phyloP scores from a whole-genome alignment of 345 rosid genomes.

The Excoecaria cochinchinensis region DNA sequence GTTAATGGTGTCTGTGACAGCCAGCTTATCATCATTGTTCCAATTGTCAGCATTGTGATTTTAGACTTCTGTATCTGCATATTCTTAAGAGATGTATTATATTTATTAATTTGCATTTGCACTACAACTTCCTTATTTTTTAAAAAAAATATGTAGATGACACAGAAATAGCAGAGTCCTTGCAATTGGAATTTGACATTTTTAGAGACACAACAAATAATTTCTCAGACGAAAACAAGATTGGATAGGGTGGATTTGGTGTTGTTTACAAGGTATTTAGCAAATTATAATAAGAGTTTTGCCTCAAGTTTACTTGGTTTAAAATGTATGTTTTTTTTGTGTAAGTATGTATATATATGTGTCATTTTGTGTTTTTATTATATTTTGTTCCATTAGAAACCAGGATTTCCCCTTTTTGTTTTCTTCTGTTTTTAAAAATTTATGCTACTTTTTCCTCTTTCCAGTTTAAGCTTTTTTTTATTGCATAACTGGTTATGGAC shows the following conservation, averaged over 20 bases:
- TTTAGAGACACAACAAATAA: conserved; percentile 37
- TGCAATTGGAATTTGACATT: conserved; percentile 30
- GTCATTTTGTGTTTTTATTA: too few species aligned
- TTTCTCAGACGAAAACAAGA: conserved; percentile 39
- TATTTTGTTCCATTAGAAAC: too few species aligned
- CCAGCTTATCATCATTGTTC: too few species aligned
- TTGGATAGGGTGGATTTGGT: conserved; percentile 57
- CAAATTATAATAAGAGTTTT: neutral
- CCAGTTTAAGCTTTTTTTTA: neutral
- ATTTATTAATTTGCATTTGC: neutral
- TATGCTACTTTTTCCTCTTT: neutral
- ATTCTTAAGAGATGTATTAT: neutral
- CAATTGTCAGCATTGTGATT: too few species aligned
- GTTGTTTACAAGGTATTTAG: conserved; percentile 40
- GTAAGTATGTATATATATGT: too few species aligned
- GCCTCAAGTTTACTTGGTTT: too few species aligned
- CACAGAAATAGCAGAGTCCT: conserved; percentile 10
- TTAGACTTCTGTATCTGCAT: too few species aligned
- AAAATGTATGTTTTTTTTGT: too few species aligned
- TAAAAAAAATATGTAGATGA: conserved; percentile 7
- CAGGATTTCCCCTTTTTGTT: conserved; percentile 6
- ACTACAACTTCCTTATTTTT: neutral
- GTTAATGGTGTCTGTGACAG: too few species aligned
- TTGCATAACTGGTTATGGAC: too few species aligned
- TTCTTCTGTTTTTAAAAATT: neutral